These are phyloP conservation scores for Nemania sp. DNA, from an alignment of 2,329 filamentous ascomycete species.

Conservation along the genomic window DNA sequence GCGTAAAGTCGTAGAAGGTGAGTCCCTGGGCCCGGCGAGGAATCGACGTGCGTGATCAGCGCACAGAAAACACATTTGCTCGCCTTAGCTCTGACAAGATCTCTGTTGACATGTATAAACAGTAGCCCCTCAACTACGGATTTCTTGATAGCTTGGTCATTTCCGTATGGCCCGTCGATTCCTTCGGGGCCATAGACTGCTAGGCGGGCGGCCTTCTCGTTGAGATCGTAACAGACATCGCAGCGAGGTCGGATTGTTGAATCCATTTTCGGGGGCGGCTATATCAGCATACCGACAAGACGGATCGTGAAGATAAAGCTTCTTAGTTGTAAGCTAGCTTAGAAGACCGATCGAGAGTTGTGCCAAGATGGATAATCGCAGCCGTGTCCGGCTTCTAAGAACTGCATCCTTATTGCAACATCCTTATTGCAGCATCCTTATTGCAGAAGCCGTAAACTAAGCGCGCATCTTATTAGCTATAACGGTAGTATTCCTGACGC, in stretches of 20 bases:
- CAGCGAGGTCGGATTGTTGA: not conserved
- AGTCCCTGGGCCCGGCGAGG: not conserved
- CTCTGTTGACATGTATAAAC: not conserved
- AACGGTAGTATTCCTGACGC: no score
- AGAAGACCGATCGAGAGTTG: no score
- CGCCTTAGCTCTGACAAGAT: not conserved
- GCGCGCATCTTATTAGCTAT: no score
- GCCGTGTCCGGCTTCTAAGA: no score
- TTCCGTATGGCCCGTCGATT: not conserved
- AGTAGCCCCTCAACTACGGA: not conserved
- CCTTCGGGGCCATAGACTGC: not conserved
- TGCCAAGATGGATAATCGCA: no score
- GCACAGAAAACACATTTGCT: not conserved
- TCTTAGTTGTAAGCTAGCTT: no score
- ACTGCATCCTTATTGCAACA: no score
- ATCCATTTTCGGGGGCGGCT: not conserved
- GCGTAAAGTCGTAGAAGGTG: not conserved
- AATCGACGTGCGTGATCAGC: not conserved
- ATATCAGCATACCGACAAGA: no score
- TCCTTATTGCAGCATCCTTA: no score
- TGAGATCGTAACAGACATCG: not conserved
- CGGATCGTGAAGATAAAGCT: no score
- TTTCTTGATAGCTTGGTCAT: not conserved
- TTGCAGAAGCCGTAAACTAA: no score
- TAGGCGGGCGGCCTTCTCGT: not conserved